Evolutionary conservation across 805 yeast genomes (phyloP), one percentile per base, ranked within the genome.

Genomic region (Monosporozyma aquatica): DNA sequence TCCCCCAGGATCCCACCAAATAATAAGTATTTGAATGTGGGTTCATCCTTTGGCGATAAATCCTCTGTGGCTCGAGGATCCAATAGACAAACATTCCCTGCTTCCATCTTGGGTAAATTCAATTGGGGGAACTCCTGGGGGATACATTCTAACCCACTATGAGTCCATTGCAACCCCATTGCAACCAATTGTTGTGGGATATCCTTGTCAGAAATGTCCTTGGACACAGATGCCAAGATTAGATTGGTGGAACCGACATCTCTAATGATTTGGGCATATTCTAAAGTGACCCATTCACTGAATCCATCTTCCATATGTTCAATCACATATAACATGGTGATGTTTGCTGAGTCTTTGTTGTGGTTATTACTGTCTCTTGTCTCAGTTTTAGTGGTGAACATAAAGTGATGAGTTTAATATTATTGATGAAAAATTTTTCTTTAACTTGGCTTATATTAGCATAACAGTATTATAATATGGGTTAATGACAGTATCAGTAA

Each of bases 251-350:
- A 66, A 2, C 97, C 97, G 6, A 90, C 80, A 47, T 90, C 97
- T 42, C 75, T 69, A 38, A 87, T 76, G 45, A 90, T 89, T 54
- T 83, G 86, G 22, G 76, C 65, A 63, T 90, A 90, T 56, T 90
- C 98, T 5, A 92, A 70, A 23, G 76, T 73, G 34, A 90, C 97
- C 98, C 98, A 90, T 50, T 84, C 92, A 49, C 95, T 86, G 72
- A 90, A 87, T 1, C 95, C 97, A 47, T 78, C 83, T 64, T 90
- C 98, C 97, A 90, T 90, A 60, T 90, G 98, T 64, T 90, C 98
- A 41, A 90, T 87, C 41, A 92, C 77, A 70, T 87, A 90, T 64
- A 86, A 87, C 95, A 85, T 85, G 17, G 25, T 28, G 17, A n/a
- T 5, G 14, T 24, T 18, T 18, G 23, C 13, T 29, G 4, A 15